Base-by-base conservation (phyloP, 1,139 yeast genomes). In the Hyphopichia buzzinii region DNA sequence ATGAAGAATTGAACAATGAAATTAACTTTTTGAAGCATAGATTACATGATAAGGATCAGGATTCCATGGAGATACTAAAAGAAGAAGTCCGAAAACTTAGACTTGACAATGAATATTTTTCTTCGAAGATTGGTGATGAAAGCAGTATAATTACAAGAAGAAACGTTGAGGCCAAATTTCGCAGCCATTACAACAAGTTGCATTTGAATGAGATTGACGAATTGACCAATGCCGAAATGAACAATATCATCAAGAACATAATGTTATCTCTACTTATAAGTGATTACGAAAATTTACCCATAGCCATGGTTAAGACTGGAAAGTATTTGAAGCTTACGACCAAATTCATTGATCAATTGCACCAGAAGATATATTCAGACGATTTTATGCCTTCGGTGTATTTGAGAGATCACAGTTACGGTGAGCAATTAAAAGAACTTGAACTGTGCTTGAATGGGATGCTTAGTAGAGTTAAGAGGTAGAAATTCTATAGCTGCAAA, bases 241-340 rank as follows among this genome's bases (percentile, higher is more conserved):
- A 56, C 26, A 62, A 59, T 38, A 34, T 59, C 26, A 45, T 66
- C 39, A 65, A 65, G 35, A 61, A 61, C 41, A 40, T 65, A 12
- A 57, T 65, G 59, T 54, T 66, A 12, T 58, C 65, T 28, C 45
- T 65, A 21, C 46, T 66, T 31, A 52, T 65, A 4, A 50, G 59
- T 17, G 62, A 56, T 39, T 56, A 51, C 32, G 49, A 55, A 14
- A 17, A 33, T 17, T 44, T 65, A 11, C 64, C 66, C 10, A 33
- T 33, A 8, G 56, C 53, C 35, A 43, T 58, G 10, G 48, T 51
- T 25, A 54, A 53, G 34, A 50, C 57, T 26, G 61, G 64, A n/a
- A 49, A 47, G 23, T 59, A 53, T 38, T 43, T 62, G 24, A 46
- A 54, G 32, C 27, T 55, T 17, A 44, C 61, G 6, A 36, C 50